phyloP scores from a whole-genome alignment of 176 grass and related monocot species.

The Avena sativa region DNA sequence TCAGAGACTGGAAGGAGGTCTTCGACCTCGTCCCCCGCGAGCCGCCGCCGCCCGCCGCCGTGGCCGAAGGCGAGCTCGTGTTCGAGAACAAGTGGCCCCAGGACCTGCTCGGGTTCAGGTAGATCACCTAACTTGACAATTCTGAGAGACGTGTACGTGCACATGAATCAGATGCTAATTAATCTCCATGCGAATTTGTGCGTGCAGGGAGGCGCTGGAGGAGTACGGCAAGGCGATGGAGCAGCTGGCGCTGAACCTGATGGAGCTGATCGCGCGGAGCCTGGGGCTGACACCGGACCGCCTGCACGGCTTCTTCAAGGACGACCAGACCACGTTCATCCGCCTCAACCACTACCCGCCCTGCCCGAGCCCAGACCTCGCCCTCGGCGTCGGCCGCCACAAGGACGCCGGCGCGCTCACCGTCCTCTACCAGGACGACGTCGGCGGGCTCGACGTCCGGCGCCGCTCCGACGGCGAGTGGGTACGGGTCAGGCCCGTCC shows the following conservation, averaged over 20 bases:
- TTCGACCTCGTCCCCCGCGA: constrained; percentile 63
- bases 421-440: constrained; percentile 78
- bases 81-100: constrained; percentile 76
- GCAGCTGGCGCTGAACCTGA: constrained; percentile 60
- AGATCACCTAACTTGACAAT: not conserved
- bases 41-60: not conserved
- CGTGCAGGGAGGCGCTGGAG: constrained; percentile 52
- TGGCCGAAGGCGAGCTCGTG: constrained; percentile 46
- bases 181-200: not conserved
- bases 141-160: not conserved
- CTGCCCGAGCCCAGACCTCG: constrained; percentile 80
- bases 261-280: constrained; percentile 80
- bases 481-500: constrained; percentile 71
- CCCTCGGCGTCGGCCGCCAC: constrained; percentile 83
- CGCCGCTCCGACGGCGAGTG: constrained; percentile 71
- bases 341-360: constrained; percentile 90
- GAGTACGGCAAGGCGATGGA: constrained; percentile 57
- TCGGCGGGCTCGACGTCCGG: constrained; percentile 82
- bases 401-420: constrained; percentile 86
- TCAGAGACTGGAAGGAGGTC: constrained; percentile 98
- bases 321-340: constrained; percentile 64
- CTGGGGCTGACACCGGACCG: constrained; percentile 56
- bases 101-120: constrained; percentile 65
- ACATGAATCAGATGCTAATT: not conserved
- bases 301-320: constrained; percentile 68